Percentiles rank a stretch among this genome's conserved stretches.
phyloP scores from a whole-genome alignment of 331 rosid species.

The Malus hybrid region DNA sequence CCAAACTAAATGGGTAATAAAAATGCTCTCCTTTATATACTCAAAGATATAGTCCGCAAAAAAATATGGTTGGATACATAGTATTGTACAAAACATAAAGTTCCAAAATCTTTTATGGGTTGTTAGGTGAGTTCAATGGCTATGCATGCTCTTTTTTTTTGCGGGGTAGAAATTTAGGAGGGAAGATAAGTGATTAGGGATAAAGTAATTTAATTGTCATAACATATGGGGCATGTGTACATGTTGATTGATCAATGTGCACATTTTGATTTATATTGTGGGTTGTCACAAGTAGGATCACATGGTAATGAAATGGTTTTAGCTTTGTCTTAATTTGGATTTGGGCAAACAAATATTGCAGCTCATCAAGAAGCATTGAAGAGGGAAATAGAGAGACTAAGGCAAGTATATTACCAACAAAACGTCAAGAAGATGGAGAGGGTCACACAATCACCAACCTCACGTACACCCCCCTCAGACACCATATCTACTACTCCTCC shows the following conservation, averaged over 20 bases:
- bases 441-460: conserved; percentile 31
- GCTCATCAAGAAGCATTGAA: conserved; percentile 98
- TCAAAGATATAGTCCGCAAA: too few relatives aligned
- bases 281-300: conserved; percentile 13
- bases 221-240: conserved; percentile 23
- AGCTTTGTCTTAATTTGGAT: background rate
- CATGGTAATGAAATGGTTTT: background rate
- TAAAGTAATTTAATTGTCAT: conserved; percentile 7
- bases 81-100: background rate
- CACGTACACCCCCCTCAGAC: conserved; percentile 8
- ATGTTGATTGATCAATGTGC: conserved; percentile 10
- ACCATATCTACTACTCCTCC: conserved; percentile 7
- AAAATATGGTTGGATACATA: too few relatives aligned
- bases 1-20: too few relatives aligned
- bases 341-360: conserved; percentile 23
- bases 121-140: background rate
- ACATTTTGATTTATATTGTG: background rate
- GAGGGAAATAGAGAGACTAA: conserved; percentile 92
- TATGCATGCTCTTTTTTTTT: background rate
- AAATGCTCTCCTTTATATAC: too few relatives aligned
- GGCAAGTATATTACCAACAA: conserved; percentile 83
- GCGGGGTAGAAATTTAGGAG: background rate
- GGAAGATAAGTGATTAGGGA: conserved; percentile 3
- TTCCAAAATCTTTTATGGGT: background rate
- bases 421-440: conserved; percentile 67